Evolutionary conservation across 257 asterid genomes (phyloP), one percentile per base, ranked within the genome.

Genomic region (Petunia axillaris): DNA sequence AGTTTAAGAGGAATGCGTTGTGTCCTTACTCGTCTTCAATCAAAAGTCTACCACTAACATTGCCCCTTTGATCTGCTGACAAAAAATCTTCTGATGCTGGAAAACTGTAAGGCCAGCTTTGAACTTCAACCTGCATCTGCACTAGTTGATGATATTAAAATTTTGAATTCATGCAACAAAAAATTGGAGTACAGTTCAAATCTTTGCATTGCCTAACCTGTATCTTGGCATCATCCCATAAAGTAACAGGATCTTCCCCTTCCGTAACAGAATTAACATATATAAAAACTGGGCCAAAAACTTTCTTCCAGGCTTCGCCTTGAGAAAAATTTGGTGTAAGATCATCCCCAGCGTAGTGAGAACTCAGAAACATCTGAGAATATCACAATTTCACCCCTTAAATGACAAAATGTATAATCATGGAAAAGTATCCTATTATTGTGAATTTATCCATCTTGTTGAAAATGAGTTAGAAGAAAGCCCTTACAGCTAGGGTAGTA

Each of bases 251-350:
- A 71, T 88, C 89, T 10, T 86, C 88, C 68, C 85, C 91, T 8
- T 62, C 65, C 66, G 37, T 64, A 10, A 70, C 87, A 75, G 89
- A 78, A 83, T 94, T 94, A 25, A 94, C 85, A 84, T 94, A 94
- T 48, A 92, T 65, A 82, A 92, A 91, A 80, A 92, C 90, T 0
- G 98, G 98, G n/a, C 98, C 98, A 75, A 92, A 92, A 13, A 89
- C 95, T 54, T 92, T 93, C 86, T 90, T 93, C 98, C 98, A 93
- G 39, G 89, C 81, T 85, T 93, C 97, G 1, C 94, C 93, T 83
- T 89, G 89, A 59, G 68, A 89, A 81, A 93, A 90, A 77, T 85
- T 90, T 4, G 93, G 80, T 25, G 87, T 89, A 63, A 89, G 79
- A 88, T 93, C 94, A 57, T 88, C 91, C 62, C 98, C 97, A 40